Conservation (phyloP, 106 monocot genomes). For the Acanthochlamys bracteata region DNA sequence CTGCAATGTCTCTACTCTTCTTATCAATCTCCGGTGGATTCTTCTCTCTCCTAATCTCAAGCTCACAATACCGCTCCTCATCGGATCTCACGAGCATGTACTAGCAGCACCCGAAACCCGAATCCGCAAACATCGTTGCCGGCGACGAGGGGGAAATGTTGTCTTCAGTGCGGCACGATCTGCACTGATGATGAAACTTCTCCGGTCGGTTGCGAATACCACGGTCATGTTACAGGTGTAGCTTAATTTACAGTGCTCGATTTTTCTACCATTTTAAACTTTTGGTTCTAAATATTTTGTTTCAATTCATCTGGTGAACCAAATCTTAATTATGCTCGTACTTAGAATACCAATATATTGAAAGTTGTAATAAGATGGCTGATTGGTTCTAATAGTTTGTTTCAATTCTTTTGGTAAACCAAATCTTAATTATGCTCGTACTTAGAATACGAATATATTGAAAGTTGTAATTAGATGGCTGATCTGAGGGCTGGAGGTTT, state of each 20-base stretch:
- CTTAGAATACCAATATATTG: no score
- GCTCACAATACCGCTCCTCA: neutral
- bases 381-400: neutral
- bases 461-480: no score
- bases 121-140: neutral
- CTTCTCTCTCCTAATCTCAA: no score
- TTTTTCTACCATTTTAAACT: neutral
- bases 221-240: conserved; percentile 77
- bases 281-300: neutral
- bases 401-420: no score
- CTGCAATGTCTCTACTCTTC: no score
- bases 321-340: no score
- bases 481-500: no score
- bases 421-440: no score
- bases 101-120: neutral
- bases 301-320: no score
- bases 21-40: no score
- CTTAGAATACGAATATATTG: no score
- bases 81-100: neutral
- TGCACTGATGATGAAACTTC: conserved; percentile 43
- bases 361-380: no score
- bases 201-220: conserved; percentile 57
- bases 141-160: conserved; percentile 24
- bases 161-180: conserved; percentile 48
- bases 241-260: neutral